Conservation (phyloP, 1,284 basidiomycete species). For the Fomitopsis betulina region DNA sequence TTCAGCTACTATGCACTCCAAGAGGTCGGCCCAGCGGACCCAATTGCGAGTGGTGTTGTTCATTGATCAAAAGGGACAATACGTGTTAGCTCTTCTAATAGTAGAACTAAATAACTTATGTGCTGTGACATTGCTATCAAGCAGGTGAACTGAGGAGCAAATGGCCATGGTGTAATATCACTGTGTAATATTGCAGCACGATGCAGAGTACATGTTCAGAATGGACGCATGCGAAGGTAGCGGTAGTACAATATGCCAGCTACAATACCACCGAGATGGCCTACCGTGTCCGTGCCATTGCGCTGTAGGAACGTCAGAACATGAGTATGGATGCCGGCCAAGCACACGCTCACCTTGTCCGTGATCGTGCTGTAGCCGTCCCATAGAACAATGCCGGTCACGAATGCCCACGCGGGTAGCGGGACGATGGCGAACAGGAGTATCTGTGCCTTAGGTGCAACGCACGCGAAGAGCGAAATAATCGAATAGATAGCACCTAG, state of each 20-base stretch:
- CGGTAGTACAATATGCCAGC: constrained; percentile 62
- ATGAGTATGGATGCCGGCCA: constrained; percentile 15
- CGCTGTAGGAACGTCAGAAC: constrained; percentile 28
- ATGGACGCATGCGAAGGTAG: constrained; percentile 16
- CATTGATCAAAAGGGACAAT: background rate
- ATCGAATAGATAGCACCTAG: constrained; percentile 73
- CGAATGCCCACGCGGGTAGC: constrained; percentile 77
- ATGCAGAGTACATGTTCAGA: constrained; percentile 11
- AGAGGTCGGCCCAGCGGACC: constrained; percentile 43
- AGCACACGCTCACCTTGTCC: constrained; percentile 35
- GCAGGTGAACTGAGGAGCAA: background rate
- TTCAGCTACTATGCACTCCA: constrained; percentile 76
- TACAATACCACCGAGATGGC: constrained; percentile 76
- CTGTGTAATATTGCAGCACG: background rate
- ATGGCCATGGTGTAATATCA: background rate
- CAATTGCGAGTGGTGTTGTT: constrained; percentile 15
- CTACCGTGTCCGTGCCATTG: constrained; percentile 59
- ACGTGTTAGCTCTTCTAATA: too few species aligned
- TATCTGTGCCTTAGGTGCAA: constrained; percentile 66
- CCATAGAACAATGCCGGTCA: constrained; percentile 71
- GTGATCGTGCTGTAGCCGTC: constrained; percentile 50
- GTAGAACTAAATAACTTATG: background rate
- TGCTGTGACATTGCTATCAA: background rate
- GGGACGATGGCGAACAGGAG: constrained; percentile 82
- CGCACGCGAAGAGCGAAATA: constrained; percentile 67